A percentile compares a stretch with the other conserved stretches of the same genome.
Evolutionary conservation across 139 green algal species (phyloP).

Genomic region (Parachlorella kessleri): DNA sequence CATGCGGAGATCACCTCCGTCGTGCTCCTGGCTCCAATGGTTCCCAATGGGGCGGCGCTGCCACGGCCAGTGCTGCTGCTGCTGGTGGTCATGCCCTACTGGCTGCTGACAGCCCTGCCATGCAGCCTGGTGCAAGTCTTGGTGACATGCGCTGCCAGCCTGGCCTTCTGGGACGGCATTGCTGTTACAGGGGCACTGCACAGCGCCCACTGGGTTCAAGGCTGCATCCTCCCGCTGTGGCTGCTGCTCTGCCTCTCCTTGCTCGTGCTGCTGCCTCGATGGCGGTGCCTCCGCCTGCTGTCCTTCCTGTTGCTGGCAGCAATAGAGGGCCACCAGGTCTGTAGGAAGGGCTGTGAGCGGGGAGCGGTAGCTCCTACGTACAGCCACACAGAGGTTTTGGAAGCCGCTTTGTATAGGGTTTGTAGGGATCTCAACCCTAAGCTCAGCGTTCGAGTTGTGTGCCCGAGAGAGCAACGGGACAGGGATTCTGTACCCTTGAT

Average conservation of each 20-base stretch:
- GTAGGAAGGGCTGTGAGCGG: constrained; percentile 43
- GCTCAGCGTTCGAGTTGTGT: too few species aligned
- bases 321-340: constrained; percentile 5
- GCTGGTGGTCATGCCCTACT: too few species aligned
- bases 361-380: constrained; percentile 50
- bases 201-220: too few species aligned
- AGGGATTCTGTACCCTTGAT: constrained; percentile 61
- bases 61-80: not conserved
- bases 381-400: too few species aligned
- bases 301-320: not conserved
- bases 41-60: not conserved
- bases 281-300: not conserved
- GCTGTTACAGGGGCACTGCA: too few species aligned
- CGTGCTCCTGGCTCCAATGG: constrained; percentile 3
- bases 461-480: too few species aligned
- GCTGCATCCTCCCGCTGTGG: not conserved
- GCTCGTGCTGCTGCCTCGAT: not conserved
- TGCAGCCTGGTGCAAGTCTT: not conserved
- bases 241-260: not conserved
- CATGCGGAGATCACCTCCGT: not conserved
- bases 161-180: too few species aligned
- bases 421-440: too few species aligned
- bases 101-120: too few species aligned
- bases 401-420: too few species aligned
- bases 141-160: not conserved